Evolutionary conservation across 371 early-diverging fungal species (phyloP).

Genomic region (Rhizopus delemar): DNA sequence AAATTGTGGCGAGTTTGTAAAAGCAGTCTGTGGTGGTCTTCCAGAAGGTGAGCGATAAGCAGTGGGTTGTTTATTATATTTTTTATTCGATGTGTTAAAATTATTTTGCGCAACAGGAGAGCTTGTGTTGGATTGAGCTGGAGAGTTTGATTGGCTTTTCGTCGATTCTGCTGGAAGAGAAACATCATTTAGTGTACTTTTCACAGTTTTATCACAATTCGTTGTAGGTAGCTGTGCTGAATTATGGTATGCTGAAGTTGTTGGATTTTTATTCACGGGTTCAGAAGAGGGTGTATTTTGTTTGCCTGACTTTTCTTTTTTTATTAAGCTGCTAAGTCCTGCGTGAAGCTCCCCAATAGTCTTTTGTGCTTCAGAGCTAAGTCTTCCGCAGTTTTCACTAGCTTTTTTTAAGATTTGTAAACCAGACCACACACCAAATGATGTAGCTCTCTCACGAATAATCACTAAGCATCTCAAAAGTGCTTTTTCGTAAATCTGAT

Average conservation of each 20-base stretch:
- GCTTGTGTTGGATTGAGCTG: neutral
- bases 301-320: neutral
- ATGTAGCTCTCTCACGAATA: conserved; percentile 20
- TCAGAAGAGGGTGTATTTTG: neutral
- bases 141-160: neutral
- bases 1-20: neutral
- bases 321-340: neutral
- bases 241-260: neutral
- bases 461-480: conserved; percentile 32
- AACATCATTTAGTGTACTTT: neutral
- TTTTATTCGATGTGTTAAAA: no score
- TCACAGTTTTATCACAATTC: neutral
- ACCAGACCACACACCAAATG: conserved; percentile 37
- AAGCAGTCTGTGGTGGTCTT: neutral
- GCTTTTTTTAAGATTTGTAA: conserved; percentile 27
- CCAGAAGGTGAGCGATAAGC: neutral
- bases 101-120: neutral
- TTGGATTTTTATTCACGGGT: neutral
- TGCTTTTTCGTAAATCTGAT: conserved; percentile 26
- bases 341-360: neutral
- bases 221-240: neutral
- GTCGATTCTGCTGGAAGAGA: neutral
- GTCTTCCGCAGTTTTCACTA: conserved; percentile 3
- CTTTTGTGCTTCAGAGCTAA: neutral
- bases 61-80: neutral